Conservation (phyloP, 78 protist species). For the Polysphondylium violaceum region DNA sequence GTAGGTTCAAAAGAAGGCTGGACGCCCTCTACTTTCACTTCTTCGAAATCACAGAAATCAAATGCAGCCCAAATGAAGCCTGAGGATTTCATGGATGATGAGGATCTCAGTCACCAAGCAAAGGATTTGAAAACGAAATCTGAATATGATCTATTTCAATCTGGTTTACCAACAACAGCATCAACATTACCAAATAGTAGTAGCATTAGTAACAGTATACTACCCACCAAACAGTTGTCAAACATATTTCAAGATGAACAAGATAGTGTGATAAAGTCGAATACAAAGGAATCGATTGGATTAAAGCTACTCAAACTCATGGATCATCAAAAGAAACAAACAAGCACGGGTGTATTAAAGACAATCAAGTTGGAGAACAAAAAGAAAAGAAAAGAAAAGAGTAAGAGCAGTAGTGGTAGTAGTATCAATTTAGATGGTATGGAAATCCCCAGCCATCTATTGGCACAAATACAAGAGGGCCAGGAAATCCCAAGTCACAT, state of each 20-base stretch:
- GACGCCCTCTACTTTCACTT: slow-evolving; percentile 83
- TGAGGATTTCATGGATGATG: slow-evolving; percentile 95
- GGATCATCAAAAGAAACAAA: slow-evolving; percentile 60
- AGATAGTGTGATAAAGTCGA: slow-evolving; percentile 9
- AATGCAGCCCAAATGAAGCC: background rate
- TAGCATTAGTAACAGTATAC: background rate
- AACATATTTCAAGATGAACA: slow-evolving; percentile 23
- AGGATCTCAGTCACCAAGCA: slow-evolving; percentile 75
- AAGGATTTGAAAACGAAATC: slow-evolving; percentile 57
- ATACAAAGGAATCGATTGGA: slow-evolving; percentile 60
- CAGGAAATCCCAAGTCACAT: slow-evolving; percentile 14
- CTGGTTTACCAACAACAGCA: background rate
- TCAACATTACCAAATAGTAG: background rate
- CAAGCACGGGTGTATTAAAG: background rate
- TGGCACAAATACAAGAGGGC: slow-evolving; percentile 12
- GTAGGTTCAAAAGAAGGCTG: slow-evolving; percentile 96
- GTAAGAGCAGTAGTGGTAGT: too few species aligned
- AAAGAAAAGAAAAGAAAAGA: background rate
- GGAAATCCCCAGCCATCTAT: slow-evolving; percentile 16
- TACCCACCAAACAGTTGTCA: background rate
- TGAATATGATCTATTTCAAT: slow-evolving; percentile 55
- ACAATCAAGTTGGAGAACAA: slow-evolving; percentile 2
- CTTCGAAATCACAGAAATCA: slow-evolving; percentile 51
- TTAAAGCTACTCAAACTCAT: slow-evolving; percentile 54
- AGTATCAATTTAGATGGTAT: slow-evolving; percentile 5